phyloP scores from a whole-genome alignment of 1,284 basidiomycete species.

The Ganoderma meredithae region DNA sequence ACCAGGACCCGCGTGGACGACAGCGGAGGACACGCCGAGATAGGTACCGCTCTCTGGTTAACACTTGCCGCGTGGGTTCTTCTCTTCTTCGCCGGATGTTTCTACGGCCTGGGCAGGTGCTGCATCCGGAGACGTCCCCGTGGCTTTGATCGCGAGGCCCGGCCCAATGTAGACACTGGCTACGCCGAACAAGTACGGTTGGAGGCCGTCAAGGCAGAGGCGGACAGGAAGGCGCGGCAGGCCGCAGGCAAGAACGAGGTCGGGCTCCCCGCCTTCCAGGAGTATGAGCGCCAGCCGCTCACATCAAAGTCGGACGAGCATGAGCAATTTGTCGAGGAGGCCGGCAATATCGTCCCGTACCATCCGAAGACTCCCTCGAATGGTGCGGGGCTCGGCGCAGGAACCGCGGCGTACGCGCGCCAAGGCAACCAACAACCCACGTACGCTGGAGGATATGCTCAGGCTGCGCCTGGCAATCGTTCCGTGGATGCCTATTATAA shows the following conservation, averaged over 20 bases:
- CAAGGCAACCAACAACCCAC: constrained; percentile 34
- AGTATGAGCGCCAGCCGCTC: constrained; percentile 69
- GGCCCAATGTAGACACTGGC: constrained; percentile 39
- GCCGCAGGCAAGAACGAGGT: constrained; percentile 57
- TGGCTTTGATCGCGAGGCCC: constrained; percentile 33
- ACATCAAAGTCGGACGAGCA: constrained; percentile 47
- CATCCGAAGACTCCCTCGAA: constrained; percentile 28
- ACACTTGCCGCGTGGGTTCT: constrained; percentile 86
- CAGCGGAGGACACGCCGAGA: constrained; percentile 69
- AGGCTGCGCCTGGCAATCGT: constrained; percentile 66
- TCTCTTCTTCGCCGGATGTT: constrained; percentile 86
- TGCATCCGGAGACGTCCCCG: constrained; percentile 69
- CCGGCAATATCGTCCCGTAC: constrained; percentile 53
- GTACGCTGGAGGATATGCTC: constrained; percentile 66
- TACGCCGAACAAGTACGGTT: constrained; percentile 74
- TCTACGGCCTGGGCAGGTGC: constrained; percentile 82
- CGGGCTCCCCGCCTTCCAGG: constrained; percentile 79
- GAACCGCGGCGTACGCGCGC: constrained; percentile 37
- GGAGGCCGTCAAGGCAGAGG: constrained; percentile 84
- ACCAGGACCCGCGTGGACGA: constrained; percentile 80
- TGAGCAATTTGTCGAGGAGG: constrained; percentile 54
- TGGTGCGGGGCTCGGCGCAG: constrained; percentile 36
- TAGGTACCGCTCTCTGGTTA: constrained; percentile 87
- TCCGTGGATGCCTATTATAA: constrained; percentile 80
- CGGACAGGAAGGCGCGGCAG: constrained; percentile 77